Percentiles rank a stretch among this genome's conserved stretches.
Conservation (phyloP, 345 rosid species). For the Gossypium australe region DNA sequence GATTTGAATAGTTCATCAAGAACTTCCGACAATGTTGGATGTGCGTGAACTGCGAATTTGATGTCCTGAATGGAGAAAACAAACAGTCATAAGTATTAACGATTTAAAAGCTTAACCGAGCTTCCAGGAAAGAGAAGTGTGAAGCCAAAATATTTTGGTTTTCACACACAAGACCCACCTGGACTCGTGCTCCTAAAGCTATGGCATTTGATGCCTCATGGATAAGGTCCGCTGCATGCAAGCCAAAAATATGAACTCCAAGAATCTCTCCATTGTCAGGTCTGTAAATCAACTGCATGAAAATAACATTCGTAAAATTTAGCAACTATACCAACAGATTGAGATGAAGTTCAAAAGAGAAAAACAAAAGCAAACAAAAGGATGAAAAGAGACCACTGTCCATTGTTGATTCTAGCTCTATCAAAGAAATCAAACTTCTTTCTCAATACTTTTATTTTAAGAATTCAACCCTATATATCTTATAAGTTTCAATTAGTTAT, state of each 20-base stretch:
- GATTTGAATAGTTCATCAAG: conserved; percentile 94
- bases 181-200: conserved; percentile 80
- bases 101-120: background rate
- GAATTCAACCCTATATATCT: background rate
- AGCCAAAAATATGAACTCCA: conserved; percentile 94
- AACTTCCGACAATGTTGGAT: conserved; percentile 96
- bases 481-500: too few relatives aligned
- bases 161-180: conserved; percentile 35
- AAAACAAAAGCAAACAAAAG: background rate
- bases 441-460: background rate
- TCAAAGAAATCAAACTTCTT: background rate
- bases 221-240: conserved; percentile 98
- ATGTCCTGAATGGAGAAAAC: conserved; percentile 54
- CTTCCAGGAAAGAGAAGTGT: background rate
- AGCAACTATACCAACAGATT: background rate
- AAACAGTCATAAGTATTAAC: background rate
- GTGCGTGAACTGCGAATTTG: conserved; percentile 93
- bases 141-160: background rate
- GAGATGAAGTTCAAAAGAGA: background rate
- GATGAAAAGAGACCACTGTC: background rate
- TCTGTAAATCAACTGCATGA: conserved; percentile 83
- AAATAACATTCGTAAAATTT: conserved; percentile 7
- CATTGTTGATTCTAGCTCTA: background rate
- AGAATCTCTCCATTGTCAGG: conserved; percentile 96
- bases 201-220: conserved; percentile 99